phyloP scores from a whole-genome alignment of 2,329 filamentous ascomycete species.

The Trichoderma sp. region DNA sequence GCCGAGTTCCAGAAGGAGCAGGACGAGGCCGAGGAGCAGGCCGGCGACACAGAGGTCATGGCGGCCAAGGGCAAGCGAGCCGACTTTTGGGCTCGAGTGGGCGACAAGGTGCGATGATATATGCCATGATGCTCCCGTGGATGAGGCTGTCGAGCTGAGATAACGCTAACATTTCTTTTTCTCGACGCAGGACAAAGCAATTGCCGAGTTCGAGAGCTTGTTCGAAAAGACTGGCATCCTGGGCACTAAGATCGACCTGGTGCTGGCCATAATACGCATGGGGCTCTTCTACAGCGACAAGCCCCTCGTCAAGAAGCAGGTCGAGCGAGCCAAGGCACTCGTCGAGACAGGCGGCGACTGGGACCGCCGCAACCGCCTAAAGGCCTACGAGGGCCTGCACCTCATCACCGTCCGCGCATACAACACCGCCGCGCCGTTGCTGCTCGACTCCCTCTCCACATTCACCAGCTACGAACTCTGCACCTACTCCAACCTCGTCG shows the following conservation, averaged over 20 bases:
- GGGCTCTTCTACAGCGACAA: slow-evolving; percentile 96
- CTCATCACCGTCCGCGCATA: slow-evolving; percentile 90
- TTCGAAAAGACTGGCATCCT: slow-evolving; percentile 97
- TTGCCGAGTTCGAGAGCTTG: slow-evolving; percentile 85
- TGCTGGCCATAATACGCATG: slow-evolving; percentile 92
- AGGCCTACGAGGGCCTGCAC: slow-evolving; percentile 96
- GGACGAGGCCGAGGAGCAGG: slow-evolving; percentile 92
- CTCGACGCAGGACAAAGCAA: slow-evolving; percentile 74
- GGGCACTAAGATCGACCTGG: slow-evolving; percentile 94
- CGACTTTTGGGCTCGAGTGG: slow-evolving; percentile 92
- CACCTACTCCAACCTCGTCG: slow-evolving; percentile 90
- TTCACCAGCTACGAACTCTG: slow-evolving; percentile 99
- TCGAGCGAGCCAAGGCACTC: slow-evolving; percentile 83
- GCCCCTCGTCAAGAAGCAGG: slow-evolving; percentile 84
- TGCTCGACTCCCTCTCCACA: slow-evolving; percentile 94
- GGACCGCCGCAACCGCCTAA: slow-evolving; percentile 96
- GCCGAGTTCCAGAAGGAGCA: slow-evolving; percentile 78
- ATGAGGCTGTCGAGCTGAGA: neutral
- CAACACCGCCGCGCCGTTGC: slow-evolving; percentile 81
- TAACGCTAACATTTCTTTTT: neutral
- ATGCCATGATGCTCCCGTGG: neutral
- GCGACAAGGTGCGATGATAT: slow-evolving; percentile 72
- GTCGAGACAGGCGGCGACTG: slow-evolving; percentile 96
- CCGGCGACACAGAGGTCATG: slow-evolving; percentile 92
- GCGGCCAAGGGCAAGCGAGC: slow-evolving; percentile 90